Percentiles rank a stretch among this genome's conserved stretches.
Conservation (phyloP, 2,329 filamentous ascomycete genomes). For the Plenodomus biglobosus region DNA sequence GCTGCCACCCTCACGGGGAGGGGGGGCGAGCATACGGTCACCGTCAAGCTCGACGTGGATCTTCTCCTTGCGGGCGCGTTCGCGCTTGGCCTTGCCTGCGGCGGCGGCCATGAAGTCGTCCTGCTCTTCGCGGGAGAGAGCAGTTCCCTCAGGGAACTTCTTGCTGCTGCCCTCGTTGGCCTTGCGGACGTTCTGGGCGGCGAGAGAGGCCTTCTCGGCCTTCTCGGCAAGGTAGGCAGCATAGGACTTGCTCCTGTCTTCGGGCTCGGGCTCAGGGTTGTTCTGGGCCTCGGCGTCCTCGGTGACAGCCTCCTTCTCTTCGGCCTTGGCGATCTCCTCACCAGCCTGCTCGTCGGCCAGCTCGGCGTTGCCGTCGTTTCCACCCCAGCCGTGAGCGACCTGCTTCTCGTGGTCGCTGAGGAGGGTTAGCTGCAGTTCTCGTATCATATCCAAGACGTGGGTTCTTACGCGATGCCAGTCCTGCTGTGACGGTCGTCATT, state of each 20-base stretch:
- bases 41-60: slow-evolving; percentile 85
- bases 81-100: slow-evolving; percentile 74
- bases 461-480: slow-evolving; percentile 59
- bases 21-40: slow-evolving; percentile 55
- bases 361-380: slow-evolving; percentile 76
- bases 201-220: slow-evolving; percentile 75
- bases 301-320: slow-evolving; percentile 67
- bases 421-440: slow-evolving; percentile 16
- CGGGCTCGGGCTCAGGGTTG: slow-evolving; percentile 58
- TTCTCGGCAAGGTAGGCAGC: slow-evolving; percentile 80
- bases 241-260: slow-evolving; percentile 90
- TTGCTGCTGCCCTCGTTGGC: slow-evolving; percentile 93
- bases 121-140: slow-evolving; percentile 60
- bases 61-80: slow-evolving; percentile 92
- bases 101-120: slow-evolving; percentile 72
- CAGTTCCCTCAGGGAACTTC: slow-evolving; percentile 89
- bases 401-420: slow-evolving; percentile 79
- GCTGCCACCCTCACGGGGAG: slow-evolving; percentile 54
- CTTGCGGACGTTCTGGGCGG: slow-evolving; percentile 73
- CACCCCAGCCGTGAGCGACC: slow-evolving; percentile 86
- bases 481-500: slow-evolving; percentile 66
- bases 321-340: slow-evolving; percentile 81
- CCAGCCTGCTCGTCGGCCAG: slow-evolving; percentile 89
- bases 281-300: slow-evolving; percentile 46
- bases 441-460: neutral